phyloP scores from a whole-genome alignment of 208 protist species.

The Herpetomonas tarakana region DNA sequence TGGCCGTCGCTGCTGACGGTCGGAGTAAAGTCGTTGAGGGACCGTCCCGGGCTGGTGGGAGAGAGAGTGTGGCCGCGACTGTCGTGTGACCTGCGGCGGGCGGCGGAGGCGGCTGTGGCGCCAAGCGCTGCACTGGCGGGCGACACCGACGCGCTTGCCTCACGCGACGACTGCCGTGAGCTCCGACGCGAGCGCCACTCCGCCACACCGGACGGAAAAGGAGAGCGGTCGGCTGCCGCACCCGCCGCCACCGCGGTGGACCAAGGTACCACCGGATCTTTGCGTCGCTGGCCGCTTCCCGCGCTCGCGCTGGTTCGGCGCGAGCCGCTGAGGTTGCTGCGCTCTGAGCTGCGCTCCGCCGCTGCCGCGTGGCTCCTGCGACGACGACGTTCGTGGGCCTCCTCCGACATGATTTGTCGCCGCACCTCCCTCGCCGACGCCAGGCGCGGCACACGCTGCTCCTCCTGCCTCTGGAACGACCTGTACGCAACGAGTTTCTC shows the following conservation, averaged over 20 bases:
- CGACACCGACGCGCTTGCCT: background rate
- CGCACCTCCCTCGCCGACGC: constrained; percentile 27
- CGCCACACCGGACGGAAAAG: background rate
- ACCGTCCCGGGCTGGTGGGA: background rate
- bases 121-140: no score
- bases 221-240: background rate
- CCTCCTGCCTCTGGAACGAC: constrained; percentile 37
- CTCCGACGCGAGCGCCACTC: background rate
- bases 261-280: background rate
- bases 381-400: constrained; percentile 11
- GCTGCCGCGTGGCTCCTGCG: no score
- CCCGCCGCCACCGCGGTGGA: background rate
- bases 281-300: constrained; percentile 1
- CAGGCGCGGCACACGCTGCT: constrained; percentile 25
- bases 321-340: background rate
- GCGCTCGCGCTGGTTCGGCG: constrained; percentile 1
- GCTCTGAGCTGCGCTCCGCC: background rate
- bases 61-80: background rate
- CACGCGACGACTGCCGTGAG: background rate
- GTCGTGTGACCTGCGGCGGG: background rate
- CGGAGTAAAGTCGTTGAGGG: constrained; percentile 11
- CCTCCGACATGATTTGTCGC: constrained; percentile 25
- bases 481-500: constrained; percentile 63
- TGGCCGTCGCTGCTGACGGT: constrained; percentile 8
- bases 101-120: background rate